Base-by-base conservation (phyloP, 768 basidiomycete species). In the Amanita jacksonii region DNA sequence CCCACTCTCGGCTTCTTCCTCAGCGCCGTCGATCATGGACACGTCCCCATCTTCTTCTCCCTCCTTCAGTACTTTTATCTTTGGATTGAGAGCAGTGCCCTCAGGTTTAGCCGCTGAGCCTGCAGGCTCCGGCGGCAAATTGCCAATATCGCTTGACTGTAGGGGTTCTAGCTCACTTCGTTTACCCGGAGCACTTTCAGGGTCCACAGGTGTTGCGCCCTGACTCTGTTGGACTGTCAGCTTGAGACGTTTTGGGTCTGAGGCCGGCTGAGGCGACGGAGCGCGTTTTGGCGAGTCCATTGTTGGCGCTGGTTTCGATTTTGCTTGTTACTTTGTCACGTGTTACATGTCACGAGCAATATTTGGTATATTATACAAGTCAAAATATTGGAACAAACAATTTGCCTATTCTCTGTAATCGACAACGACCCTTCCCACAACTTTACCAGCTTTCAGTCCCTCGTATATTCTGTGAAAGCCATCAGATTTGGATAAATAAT, bases 101-200 rank as follows among this genome's bases (percentile, higher is more conserved):
- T 69, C 70, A 9, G 62, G 66, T 53, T 68, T 68, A n/a, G 68
- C 63, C n/a, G 66, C 62, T 25, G 57, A 45, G 18, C 62, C 60
- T 9, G 58, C 54, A 33, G 66, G 63, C 22, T 68, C 68, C 2
- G 69, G 63, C n/a, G 64, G 64, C 7, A 92, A 65, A 64, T 92
- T 93, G 28, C 73, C 83, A 51, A 92, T 74, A 51, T 91, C 87
- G 15, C 78, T 76, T 35, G 79, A 77, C 50, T 77, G 73, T 47
- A 92, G 70, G 38, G 90, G 90, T 54, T 91, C 89, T 46, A 87
- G 76, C 64, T 93, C 91, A 59, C 78, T 77, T 52, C 88, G 85
- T 65, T 92, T 93, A 51, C 91, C 91, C 0, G 74, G 72, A 18
- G 88, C 88, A 51, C 64, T 68, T 48, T 88, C 80, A 18, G 81